phyloP scores from a whole-genome alignment of 306 rosid genomes.

The Pterocarpus macrocarpus region DNA sequence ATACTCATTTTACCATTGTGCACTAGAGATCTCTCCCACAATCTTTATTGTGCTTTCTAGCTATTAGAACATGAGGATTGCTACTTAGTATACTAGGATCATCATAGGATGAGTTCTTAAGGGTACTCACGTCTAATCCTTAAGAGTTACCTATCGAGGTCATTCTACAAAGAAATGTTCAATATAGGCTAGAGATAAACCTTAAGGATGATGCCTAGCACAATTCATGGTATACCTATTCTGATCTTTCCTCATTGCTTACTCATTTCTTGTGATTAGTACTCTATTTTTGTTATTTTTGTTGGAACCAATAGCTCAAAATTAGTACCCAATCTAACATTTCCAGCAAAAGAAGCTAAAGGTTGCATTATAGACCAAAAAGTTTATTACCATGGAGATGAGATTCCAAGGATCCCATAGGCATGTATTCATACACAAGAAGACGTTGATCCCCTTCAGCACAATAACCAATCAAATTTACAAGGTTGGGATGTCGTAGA shows the following conservation, averaged over 20 bases:
- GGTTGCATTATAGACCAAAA: not conserved
- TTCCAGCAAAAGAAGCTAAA: slow-evolving; percentile 3
- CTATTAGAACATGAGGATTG: too few relatives aligned
- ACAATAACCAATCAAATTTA: slow-evolving; percentile 73
- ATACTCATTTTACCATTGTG: too few relatives aligned
- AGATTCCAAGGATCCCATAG: slow-evolving; percentile 71
- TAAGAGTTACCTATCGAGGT: not conserved
- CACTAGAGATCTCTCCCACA: too few relatives aligned
- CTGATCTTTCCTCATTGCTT: too few relatives aligned
- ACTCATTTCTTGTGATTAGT: not conserved
- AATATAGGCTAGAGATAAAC: not conserved
- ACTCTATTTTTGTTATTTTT: not conserved
- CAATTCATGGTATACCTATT: not conserved
- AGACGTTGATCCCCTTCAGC: slow-evolving; percentile 77
- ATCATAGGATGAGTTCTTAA: not conserved
- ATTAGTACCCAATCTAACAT: not conserved
- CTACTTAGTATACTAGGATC: too few relatives aligned
- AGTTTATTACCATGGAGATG: slow-evolving; percentile 71
- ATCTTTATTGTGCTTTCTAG: too few relatives aligned
- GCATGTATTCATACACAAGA: slow-evolving; percentile 79
- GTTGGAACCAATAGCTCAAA: not conserved
- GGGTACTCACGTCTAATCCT: not conserved
- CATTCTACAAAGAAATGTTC: not conserved
- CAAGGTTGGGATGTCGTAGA: slow-evolving; percentile 74
- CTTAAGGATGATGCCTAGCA: not conserved